Evolutionary conservation across 2,329 filamentous ascomycete genomes (phyloP).

Genomic region (Cladosporium cucumerinum): DNA sequence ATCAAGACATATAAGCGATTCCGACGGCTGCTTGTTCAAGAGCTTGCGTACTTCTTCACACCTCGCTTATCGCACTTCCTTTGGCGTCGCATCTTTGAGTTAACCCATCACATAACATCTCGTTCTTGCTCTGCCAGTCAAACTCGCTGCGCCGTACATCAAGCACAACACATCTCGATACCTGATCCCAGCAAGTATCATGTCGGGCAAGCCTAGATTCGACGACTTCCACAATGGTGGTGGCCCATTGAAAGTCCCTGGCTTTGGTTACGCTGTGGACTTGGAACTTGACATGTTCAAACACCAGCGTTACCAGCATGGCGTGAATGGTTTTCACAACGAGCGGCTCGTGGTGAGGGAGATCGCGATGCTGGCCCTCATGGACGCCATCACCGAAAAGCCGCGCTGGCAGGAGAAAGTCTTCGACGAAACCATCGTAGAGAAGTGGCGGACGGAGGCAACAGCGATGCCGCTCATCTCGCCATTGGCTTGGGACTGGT

Average conservation of each 20-base stretch:
- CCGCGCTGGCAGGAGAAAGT: conserved; percentile 31
- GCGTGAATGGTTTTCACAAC: conserved; percentile 23
- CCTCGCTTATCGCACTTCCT: neutral
- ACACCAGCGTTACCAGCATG: conserved; percentile 20
- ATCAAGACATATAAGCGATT: neutral
- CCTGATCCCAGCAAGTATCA: too few relatives aligned
- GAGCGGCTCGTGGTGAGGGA: conserved; percentile 22
- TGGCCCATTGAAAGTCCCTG: neutral
- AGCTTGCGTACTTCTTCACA: neutral
- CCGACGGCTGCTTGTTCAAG: neutral
- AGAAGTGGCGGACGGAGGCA: conserved; percentile 28
- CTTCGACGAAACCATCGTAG: conserved; percentile 28
- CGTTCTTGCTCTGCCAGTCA: neutral
- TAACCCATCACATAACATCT: neutral
- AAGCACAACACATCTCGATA: too few relatives aligned
- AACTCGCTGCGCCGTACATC: neutral
- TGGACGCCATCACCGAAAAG: conserved; percentile 33
- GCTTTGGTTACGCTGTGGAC: neutral
- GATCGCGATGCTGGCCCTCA: conserved; percentile 30
- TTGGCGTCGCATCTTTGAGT: neutral
- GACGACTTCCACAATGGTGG: neutral
- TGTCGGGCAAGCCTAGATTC: neutral
- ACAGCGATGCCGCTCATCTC: conserved; percentile 4
- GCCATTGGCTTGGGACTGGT: conserved; percentile 29
- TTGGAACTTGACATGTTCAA: neutral